These are phyloP conservation scores for Pecoramyces ruminantium DNA, from an alignment of 192 early-diverging fungal species.

Conservation along the genomic window DNA sequence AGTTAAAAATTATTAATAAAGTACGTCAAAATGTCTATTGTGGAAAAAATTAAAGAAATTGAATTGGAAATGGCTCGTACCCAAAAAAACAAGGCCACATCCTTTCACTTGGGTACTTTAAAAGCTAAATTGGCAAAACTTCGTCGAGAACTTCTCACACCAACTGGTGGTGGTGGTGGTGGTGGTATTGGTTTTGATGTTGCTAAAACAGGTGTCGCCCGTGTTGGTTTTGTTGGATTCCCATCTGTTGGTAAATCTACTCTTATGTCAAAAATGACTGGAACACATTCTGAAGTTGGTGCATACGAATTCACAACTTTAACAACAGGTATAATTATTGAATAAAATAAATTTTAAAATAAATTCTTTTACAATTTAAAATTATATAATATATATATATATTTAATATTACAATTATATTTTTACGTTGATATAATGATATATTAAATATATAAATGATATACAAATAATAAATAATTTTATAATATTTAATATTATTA, in stretches of 20 bases:
- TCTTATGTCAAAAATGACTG: slow-evolving; percentile 92
- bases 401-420: too few relatives aligned
- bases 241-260: slow-evolving; percentile 97
- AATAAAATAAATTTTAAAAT: too few relatives aligned
- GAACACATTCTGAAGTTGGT: slow-evolving; percentile 83
- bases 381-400: too few relatives aligned
- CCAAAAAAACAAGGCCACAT: slow-evolving; percentile 93
- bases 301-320: slow-evolving; percentile 97
- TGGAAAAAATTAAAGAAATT: slow-evolving; percentile 15
- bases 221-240: slow-evolving; percentile 93
- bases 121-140: slow-evolving; percentile 98
- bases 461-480: too few relatives aligned
- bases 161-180: slow-evolving; percentile 68
- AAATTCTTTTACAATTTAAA: too few relatives aligned
- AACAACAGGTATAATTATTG: slow-evolving; percentile 65
- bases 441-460: too few relatives aligned
- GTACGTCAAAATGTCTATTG: slow-evolving; percentile 1
- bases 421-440: too few relatives aligned
- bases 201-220: slow-evolving; percentile 95
- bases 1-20: background rate
- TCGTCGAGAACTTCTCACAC: slow-evolving; percentile 80
- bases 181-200: slow-evolving; percentile 96
- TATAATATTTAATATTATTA: too few relatives aligned
- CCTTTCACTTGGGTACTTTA: slow-evolving; percentile 21
- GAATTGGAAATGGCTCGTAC: slow-evolving; percentile 47